Conservation (phyloP, 2,329 filamentous ascomycete species). For the Sporothrix euskadiensis region DNA sequence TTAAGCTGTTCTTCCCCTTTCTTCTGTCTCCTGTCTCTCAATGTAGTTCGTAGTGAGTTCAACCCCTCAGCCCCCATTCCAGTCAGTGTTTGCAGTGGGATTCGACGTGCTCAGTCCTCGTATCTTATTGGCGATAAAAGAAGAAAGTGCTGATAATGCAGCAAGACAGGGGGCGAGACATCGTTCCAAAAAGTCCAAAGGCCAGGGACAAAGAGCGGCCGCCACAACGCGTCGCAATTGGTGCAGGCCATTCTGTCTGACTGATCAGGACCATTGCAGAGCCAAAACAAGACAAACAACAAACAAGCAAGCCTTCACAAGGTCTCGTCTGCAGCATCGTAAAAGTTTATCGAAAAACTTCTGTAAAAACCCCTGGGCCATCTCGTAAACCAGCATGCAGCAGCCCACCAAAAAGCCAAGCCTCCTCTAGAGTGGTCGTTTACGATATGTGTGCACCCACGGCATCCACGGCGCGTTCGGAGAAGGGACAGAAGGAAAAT, state of each 20-base stretch:
- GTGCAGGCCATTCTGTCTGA: not conserved
- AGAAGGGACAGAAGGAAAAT: not conserved
- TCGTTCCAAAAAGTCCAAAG: not conserved
- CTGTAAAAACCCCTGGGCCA: too few species aligned
- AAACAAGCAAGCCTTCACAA: not conserved
- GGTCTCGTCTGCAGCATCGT: not conserved
- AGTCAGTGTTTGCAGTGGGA: not conserved
- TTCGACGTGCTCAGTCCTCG: not conserved
- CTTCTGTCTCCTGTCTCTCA: not conserved
- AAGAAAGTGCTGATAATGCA: not conserved
- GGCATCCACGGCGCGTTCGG: not conserved
- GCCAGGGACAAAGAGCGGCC: not conserved
- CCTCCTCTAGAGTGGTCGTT: not conserved
- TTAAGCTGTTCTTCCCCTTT: not conserved
- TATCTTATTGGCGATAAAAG: not conserved
- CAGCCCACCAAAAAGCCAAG: not conserved
- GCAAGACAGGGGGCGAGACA: not conserved
- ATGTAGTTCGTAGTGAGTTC: not conserved
- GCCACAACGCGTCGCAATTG: not conserved
- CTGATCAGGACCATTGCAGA: not conserved
- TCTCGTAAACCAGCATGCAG: constrained; percentile 1
- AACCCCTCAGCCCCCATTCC: not conserved
- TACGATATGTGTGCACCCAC: not conserved
- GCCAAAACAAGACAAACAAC: not conserved
- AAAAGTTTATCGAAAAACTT: not conserved